phyloP scores from a whole-genome alignment of 257 asterid genomes.

The Henckelia pumila region DNA sequence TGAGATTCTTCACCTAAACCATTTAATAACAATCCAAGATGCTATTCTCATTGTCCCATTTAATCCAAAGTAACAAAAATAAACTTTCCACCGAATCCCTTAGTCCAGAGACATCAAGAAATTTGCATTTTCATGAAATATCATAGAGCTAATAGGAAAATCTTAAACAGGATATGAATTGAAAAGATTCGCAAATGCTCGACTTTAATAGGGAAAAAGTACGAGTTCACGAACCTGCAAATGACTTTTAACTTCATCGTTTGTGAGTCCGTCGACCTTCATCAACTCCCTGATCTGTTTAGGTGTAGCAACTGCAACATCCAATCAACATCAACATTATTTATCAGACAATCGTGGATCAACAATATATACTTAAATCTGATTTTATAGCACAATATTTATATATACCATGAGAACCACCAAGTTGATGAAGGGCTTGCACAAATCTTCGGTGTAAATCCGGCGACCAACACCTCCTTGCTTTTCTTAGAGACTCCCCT shows the following conservation, averaged over 20 bases:
- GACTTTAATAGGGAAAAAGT: not conserved
- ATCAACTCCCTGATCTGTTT: constrained; percentile 77
- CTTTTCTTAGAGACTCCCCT: not conserved
- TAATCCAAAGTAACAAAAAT: too few species aligned
- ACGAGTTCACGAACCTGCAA: constrained; percentile 53
- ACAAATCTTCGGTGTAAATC: not conserved
- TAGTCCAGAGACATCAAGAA: too few species aligned
- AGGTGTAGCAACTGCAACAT: constrained; percentile 70
- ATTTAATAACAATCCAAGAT: constrained; percentile 16
- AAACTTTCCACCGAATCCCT: too few species aligned
- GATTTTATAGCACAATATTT: not conserved
- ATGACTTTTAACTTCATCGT: constrained; percentile 87
- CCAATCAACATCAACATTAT: constrained; percentile 5
- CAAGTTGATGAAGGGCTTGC: constrained; percentile 1
- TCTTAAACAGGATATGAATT: too few species aligned
- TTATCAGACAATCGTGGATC: not conserved
- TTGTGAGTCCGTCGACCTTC: constrained; percentile 84
- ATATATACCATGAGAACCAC: not conserved
- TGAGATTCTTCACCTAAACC: constrained; percentile 15
- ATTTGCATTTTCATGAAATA: not conserved
- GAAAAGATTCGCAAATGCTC: too few species aligned
- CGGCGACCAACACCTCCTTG: not conserved
- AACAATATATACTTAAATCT: too few species aligned
- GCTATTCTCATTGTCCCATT: constrained; percentile 14
- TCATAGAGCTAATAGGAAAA: not conserved